Conservation (phyloP, 352 stramenopile species). For the Pythium rishiriense region DNA sequence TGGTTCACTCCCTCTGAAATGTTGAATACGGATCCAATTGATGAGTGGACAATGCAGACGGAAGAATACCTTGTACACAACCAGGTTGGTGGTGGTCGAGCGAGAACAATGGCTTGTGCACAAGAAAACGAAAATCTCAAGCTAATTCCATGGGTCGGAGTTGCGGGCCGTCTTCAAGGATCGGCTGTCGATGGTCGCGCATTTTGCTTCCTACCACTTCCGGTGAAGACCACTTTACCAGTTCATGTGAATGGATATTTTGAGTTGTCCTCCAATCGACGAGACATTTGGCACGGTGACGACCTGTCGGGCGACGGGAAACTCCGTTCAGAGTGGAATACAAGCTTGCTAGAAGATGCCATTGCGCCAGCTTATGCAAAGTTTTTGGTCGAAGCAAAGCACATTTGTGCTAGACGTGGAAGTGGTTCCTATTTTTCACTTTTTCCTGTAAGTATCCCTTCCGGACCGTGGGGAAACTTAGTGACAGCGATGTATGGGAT, state of each 20-base stretch:
- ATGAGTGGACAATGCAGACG: slow-evolving; percentile 1
- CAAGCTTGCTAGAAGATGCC: slow-evolving; percentile 60
- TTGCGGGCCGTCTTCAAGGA: slow-evolving; percentile 73
- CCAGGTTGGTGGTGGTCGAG: slow-evolving; percentile 79
- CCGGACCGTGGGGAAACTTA: slow-evolving; percentile 52
- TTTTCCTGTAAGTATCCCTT: slow-evolving; percentile 54
- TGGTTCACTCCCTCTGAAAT: background rate
- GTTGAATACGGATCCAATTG: background rate
- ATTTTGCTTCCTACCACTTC: slow-evolving; percentile 94
- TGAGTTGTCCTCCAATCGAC: slow-evolving; percentile 89
- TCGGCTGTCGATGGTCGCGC: slow-evolving; percentile 55
- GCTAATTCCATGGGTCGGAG: slow-evolving; percentile 87
- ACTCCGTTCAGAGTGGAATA: slow-evolving; percentile 78
- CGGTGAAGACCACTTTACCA: slow-evolving; percentile 82
- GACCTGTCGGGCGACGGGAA: slow-evolving; percentile 82
- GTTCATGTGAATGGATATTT: slow-evolving; percentile 95
- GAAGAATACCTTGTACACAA: slow-evolving; percentile 89
- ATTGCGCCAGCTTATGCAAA: slow-evolving; percentile 74
- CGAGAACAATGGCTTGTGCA: slow-evolving; percentile 75
- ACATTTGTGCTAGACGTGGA: slow-evolving; percentile 41
- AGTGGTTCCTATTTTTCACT: slow-evolving; percentile 32
- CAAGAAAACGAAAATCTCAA: slow-evolving; percentile 73
- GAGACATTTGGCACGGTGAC: slow-evolving; percentile 83
- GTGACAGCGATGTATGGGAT: slow-evolving; percentile 52
- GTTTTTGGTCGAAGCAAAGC: slow-evolving; percentile 58